Percentiles rank a stretch among this genome's conserved stretches.
Conservation (phyloP, 78 protist genomes). For the Dictyostelium intermedium region DNA sequence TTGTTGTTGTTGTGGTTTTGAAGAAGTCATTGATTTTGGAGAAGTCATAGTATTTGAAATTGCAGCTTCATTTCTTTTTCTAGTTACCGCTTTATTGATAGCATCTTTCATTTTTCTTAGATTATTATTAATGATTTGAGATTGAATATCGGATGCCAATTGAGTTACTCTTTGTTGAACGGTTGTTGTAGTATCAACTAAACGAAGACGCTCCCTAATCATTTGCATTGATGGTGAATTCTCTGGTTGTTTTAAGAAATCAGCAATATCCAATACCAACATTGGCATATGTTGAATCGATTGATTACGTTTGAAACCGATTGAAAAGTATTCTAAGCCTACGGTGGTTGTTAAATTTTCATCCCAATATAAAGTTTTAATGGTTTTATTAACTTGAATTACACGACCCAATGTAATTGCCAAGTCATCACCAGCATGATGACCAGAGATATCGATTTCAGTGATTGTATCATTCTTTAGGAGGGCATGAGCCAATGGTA, state of each 20-base stretch:
- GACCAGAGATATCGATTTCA: constrained; percentile 69
- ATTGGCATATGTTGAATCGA: constrained; percentile 68
- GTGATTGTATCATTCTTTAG: constrained; percentile 67
- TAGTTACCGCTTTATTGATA: constrained; percentile 37
- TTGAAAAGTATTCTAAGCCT: constrained; percentile 66
- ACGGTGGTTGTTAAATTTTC: constrained; percentile 68
- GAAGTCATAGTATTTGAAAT: constrained; percentile 54
- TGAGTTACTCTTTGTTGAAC: constrained; percentile 72
- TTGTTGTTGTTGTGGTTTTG: neutral
- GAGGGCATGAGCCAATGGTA: constrained; percentile 58
- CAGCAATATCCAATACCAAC: constrained; percentile 56
- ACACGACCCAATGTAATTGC: constrained; percentile 70
- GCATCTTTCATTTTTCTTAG: constrained; percentile 68
- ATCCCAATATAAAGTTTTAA: constrained; percentile 69
- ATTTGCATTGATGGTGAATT: constrained; percentile 75
- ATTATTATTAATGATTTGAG: constrained; percentile 71
- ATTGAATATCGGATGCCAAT: constrained; percentile 70
- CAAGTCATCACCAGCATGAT: constrained; percentile 75
- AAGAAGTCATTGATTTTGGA: neutral
- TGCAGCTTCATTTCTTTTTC: constrained; percentile 64
- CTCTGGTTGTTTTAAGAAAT: constrained; percentile 60
- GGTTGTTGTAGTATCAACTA: constrained; percentile 16
- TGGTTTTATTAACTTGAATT: constrained; percentile 56
- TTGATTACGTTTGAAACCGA: constrained; percentile 58
- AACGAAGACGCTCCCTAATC: constrained; percentile 51